These are phyloP conservation scores for Teunomyces gatunensis DNA, from an alignment of 805 yeast species.

Conservation along the genomic window DNA sequence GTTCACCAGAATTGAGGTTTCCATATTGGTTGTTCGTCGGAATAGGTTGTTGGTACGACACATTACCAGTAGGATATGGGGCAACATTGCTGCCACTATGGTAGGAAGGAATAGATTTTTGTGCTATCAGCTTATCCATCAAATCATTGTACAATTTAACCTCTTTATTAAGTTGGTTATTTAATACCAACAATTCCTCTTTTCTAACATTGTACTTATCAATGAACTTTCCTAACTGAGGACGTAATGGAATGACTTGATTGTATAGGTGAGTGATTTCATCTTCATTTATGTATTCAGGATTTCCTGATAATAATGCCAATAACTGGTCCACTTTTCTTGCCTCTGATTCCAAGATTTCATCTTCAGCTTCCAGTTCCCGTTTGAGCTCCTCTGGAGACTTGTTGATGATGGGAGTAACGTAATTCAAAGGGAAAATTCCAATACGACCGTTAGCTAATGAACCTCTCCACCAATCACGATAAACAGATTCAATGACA, in stretches of 20 bases:
- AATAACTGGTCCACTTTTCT: constrained; percentile 68
- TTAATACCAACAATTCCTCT: constrained; percentile 72
- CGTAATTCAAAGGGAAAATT: constrained; percentile 90
- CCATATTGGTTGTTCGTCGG: not conserved
- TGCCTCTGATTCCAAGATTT: constrained; percentile 49
- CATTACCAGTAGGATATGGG: constrained; percentile 7
- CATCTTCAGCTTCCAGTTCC: constrained; percentile 50
- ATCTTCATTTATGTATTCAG: constrained; percentile 50
- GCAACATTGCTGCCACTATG: constrained; percentile 1
- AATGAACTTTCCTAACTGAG: constrained; percentile 67
- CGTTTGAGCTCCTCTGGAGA: constrained; percentile 55
- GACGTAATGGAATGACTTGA: constrained; percentile 67
- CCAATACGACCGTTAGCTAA: constrained; percentile 73
- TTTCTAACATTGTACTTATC: constrained; percentile 75
- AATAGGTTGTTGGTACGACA: not conserved
- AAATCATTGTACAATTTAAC: constrained; percentile 66
- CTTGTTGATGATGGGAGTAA: constrained; percentile 69
- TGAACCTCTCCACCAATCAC: constrained; percentile 96
- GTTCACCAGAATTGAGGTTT: not conserved
- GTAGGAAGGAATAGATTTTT: constrained; percentile 4
- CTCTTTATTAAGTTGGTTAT: constrained; percentile 68
- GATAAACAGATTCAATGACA: constrained; percentile 81
- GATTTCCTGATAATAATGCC: constrained; percentile 45
- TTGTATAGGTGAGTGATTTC: constrained; percentile 71
- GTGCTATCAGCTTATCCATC: constrained; percentile 44